Base-by-base conservation (phyloP, 176 grass and related monocot genomes). In the Ampelocalamus luodianensis region DNA sequence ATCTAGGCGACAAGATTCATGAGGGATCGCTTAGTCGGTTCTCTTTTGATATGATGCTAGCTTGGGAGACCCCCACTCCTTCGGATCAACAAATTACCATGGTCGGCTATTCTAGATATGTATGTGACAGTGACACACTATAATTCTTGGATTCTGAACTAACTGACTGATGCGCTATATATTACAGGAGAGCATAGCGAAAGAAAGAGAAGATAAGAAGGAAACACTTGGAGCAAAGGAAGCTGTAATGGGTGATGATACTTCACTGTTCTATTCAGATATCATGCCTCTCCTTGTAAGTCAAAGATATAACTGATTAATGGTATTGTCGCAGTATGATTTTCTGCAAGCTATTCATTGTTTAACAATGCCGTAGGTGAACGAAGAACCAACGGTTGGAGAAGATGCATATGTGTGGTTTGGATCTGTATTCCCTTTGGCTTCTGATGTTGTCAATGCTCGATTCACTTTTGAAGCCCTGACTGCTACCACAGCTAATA, bases 31-130 rank as follows among this genome's bases (percentile, higher is more conserved):
- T 95, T 24, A 89, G 93, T 62, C 87, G 91, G 39, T 83, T 95
- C 76, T 93, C 95, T 60, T 98, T 93, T 59, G 95, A 98, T 80
- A 95, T 95, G 93, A 98, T 98, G 93, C 89, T 95, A 36, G 93
- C 95, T 76, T 98, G 92, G 95, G 93, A 98, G 78, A 87, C 55
- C 4, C 93, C 93, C 42, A 79, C 82, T 63, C 22, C 84, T 56
- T 64, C 71, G 10, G 87, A 85, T 74, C 87, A 88, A 45, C 86
- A 90, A 13, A 36, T 60, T 68, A 73, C 81, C 72, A 88, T 82
- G 85, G 95, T 98, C 42, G 29, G 86, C 74, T 7, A 67, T 61
- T 73, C 42, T 6, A 1, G 67, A 60, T 59, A 83, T 74, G 8
- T 82, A 45, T 55, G 36, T 26, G 38, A 18, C 22, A 48, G 36